Conservation (phyloP, 139 green algal species). For the Mesotaenium endlicherianum region DNA sequence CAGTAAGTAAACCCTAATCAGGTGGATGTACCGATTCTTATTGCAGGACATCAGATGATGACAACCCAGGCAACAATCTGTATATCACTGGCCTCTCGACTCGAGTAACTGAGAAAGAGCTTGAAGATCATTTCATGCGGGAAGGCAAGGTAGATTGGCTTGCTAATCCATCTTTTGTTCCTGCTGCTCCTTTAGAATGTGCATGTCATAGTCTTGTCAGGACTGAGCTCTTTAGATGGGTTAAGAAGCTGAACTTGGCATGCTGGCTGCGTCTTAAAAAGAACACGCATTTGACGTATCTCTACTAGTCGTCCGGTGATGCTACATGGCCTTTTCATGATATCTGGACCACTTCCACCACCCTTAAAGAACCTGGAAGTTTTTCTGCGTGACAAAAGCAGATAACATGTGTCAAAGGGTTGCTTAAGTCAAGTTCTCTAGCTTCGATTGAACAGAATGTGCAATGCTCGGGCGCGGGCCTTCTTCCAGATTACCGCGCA, state of each 20-base stretch:
- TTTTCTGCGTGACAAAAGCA: no score
- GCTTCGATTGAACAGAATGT: no score
- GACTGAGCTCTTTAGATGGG: neutral
- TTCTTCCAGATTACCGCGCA: no score
- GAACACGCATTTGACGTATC: neutral
- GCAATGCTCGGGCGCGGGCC: no score
- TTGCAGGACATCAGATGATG: neutral
- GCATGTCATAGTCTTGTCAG: neutral
- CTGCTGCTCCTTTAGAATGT: neutral
- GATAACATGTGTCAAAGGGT: no score
- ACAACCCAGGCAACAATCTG: slow-evolving; percentile 52
- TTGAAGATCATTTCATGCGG: slow-evolving; percentile 42
- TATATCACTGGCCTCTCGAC: slow-evolving; percentile 49
- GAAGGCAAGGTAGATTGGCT: slow-evolving; percentile 45
- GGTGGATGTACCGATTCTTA: neutral
- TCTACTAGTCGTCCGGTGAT: neutral
- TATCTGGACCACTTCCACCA: no score
- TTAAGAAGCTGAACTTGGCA: neutral
- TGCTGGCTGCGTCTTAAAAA: neutral
- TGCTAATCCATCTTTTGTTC: no score
- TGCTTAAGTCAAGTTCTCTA: no score
- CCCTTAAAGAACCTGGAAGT: no score
- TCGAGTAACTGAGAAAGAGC: slow-evolving; percentile 39
- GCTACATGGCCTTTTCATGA: neutral
- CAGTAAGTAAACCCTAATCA: neutral